Evolutionary conservation across 2,329 filamentous ascomycete genomes (phyloP), one percentile per base, ranked within the genome.

Genomic region (Magnaporthiopsis rhizophila): DNA sequence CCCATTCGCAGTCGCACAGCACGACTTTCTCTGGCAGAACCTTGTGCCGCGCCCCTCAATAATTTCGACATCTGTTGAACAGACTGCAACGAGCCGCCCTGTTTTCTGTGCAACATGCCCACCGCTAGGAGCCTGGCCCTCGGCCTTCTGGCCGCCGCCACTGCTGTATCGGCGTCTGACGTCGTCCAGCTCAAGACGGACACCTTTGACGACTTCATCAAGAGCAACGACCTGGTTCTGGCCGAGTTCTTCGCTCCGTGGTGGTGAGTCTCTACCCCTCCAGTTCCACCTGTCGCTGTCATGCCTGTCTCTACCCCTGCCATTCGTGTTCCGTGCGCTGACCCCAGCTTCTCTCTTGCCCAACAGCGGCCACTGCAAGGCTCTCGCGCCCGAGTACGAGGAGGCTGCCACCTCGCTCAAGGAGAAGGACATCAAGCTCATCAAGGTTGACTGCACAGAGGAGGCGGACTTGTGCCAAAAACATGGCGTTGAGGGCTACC

Each of bases 341-440:
- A 24, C 32, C 56, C 32, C n/a, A n/a, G 18, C 21, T 28, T 66
- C 60, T 21, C 34, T 21, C 34, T 59, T 64, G 64, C 61, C 8
- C 65, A 68, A 92, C 89, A 96, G 91, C 72, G 94, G 93, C 69
- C 94, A 98, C 85, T 98, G 94, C 90, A 98, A 99, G 85, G 94
- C 94, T 66, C 91, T 99, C 70, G 95, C 90, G 67, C 90, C 91
- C 75, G 91, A 95, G 80, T 96, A 95, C 78, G 91, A 96, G 81
- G 87, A 91, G 77, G 91, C 91, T 63, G 91, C 91, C 62, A 93
- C 90, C 36, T 83, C 86, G 38, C 83, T 96, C 68, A 94, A 93
- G 84, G 90, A 92, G 79, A 95, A 94, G 87, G 84, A 90, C 76
- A 94, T 95, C 79, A 86, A 85, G 74, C 83, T 96, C 65, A 89